These are phyloP conservation scores for Cladosporium cucumerinum DNA, from an alignment of 2,329 filamentous ascomycete species.

Conservation along the genomic window DNA sequence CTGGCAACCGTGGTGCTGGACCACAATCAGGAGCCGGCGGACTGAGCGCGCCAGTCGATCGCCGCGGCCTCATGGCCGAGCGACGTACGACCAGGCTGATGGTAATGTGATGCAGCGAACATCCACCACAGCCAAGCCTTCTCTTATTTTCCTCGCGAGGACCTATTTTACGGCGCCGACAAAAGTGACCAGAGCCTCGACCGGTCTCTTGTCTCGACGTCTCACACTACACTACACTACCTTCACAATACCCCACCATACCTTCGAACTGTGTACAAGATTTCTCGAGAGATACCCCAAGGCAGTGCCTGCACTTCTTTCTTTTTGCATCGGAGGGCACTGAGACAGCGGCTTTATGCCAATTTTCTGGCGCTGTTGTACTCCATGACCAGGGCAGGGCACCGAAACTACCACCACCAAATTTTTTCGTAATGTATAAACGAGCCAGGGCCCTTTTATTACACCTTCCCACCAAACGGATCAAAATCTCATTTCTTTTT, in stretches of 20 bases:
- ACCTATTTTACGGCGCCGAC: neutral
- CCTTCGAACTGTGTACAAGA: conserved; percentile 7
- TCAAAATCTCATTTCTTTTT: neutral
- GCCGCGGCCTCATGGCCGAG: conserved; percentile 29
- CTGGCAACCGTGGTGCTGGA: conserved; percentile 7
- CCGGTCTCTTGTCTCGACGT: neutral
- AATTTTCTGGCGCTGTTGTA: neutral
- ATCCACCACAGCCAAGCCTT: neutral
- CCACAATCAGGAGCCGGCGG: conserved; percentile 7
- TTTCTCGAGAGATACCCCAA: conserved; percentile 13
- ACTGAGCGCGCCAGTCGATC: conserved; percentile 20
- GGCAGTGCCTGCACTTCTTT: conserved; percentile 13
- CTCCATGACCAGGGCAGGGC: neutral
- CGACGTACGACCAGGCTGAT: conserved; percentile 36
- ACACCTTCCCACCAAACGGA: neutral
- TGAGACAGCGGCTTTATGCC: neutral
- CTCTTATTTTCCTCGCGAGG: neutral
- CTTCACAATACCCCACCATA: neutral
- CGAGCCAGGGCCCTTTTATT: neutral
- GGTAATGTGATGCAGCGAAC: conserved; percentile 28
- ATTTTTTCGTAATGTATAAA: conserved; percentile 9
- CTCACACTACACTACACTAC: neutral
- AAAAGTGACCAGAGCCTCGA: neutral
- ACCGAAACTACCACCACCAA: neutral
- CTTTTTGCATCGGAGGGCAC: neutral